Evolutionary conservation across 139 green algal species (phyloP).

Genomic region (Microglena sp.): DNA sequence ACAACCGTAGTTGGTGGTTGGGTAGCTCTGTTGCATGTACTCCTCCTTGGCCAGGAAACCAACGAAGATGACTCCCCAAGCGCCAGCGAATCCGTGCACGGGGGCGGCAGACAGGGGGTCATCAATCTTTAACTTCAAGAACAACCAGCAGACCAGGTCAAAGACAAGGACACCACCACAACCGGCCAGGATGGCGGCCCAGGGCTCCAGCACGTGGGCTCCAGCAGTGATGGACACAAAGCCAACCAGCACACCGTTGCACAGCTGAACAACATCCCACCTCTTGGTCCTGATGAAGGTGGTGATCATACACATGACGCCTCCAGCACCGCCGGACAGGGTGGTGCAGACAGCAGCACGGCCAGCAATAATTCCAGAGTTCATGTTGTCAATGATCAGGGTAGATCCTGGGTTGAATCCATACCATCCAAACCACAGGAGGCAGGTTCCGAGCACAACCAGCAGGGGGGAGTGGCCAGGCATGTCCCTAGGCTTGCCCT

Average conservation of each 20-base stretch:
- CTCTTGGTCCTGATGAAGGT: too few species aligned
- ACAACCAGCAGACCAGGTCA: slow-evolving; percentile 11
- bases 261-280: slow-evolving; percentile 67
- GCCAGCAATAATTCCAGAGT: slow-evolving; percentile 6
- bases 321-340: slow-evolving; percentile 49
- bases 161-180: slow-evolving; percentile 32
- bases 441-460: slow-evolving; percentile 48
- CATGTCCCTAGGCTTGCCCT: slow-evolving; percentile 64
- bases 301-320: too few species aligned
- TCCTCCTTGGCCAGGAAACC: slow-evolving; percentile 34
- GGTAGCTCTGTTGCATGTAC: slow-evolving; percentile 36
- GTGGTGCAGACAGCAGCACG: slow-evolving; percentile 75
- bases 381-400: slow-evolving; percentile 29
- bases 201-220: slow-evolving; percentile 61
- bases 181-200: slow-evolving; percentile 74
- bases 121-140: slow-evolving; percentile 38
- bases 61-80: slow-evolving; percentile 42
- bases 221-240: slow-evolving; percentile 62
- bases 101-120: slow-evolving; percentile 49
- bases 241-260: slow-evolving; percentile 56
- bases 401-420: slow-evolving; percentile 76
- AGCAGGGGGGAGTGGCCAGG: slow-evolving; percentile 44
- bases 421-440: slow-evolving; percentile 92
- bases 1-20: slow-evolving; percentile 16
- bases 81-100: slow-evolving; percentile 63